A percentile compares a stretch with the other conserved stretches of the same genome.
phyloP scores from a whole-genome alignment of 306 rosid genomes.

The Crataegus laevigata region DNA sequence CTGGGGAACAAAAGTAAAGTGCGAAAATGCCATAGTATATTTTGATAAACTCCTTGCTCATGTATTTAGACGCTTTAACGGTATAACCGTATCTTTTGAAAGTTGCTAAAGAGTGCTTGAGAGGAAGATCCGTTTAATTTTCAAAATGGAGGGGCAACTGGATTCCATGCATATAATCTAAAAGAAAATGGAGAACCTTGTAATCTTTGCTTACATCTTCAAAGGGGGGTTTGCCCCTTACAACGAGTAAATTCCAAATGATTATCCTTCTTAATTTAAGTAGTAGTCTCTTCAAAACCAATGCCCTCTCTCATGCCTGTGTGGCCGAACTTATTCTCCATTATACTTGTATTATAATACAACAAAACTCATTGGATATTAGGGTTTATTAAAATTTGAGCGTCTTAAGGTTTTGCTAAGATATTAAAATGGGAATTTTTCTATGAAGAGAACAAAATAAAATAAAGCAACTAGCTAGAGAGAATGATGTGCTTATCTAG shows the following conservation, averaged over 20 bases:
- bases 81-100: background rate
- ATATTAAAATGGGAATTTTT: slow-evolving; percentile 13
- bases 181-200: slow-evolving; percentile 2
- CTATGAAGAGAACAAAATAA: slow-evolving; percentile 12
- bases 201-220: background rate
- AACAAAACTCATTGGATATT: slow-evolving; percentile 8
- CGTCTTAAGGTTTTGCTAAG: background rate
- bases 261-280: slow-evolving; percentile 10
- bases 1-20: background rate
- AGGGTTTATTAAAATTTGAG: slow-evolving; percentile 5
- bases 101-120: background rate
- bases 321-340: slow-evolving; percentile 38
- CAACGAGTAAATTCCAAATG: slow-evolving; percentile 15
- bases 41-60: background rate
- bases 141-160: background rate
- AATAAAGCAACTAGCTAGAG: slow-evolving; percentile 7
- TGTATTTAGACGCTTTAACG: background rate
- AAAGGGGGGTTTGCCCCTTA: background rate
- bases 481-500: slow-evolving; percentile 28
- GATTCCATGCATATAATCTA: background rate
- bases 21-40: background rate
- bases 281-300: slow-evolving; percentile 9
- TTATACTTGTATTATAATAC: slow-evolving; percentile 21
- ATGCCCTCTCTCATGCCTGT: slow-evolving; percentile 7
- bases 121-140: background rate